Conservation (phyloP, 2,329 filamentous ascomycete species). For the Colletotrichum destructivum region DNA sequence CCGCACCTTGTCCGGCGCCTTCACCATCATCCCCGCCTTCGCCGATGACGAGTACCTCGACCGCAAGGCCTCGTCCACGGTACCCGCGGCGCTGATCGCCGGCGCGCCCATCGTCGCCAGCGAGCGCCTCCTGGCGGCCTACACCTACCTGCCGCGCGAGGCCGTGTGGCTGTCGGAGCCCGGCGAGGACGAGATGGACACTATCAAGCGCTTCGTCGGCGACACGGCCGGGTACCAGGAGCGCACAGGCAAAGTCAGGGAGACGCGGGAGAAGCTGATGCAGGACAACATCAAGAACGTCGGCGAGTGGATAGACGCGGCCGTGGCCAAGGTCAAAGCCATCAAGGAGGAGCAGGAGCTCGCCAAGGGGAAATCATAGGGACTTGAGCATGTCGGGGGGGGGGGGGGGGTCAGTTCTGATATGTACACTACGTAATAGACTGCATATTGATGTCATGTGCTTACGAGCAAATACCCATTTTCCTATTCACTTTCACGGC, state of each 20-base stretch:
- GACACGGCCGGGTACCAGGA: slow-evolving; percentile 27
- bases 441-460: not conserved
- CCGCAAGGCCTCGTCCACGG: slow-evolving; percentile 49
- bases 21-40: slow-evolving; percentile 47
- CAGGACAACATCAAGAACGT: not conserved
- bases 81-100: slow-evolving; percentile 48
- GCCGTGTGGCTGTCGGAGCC: slow-evolving; percentile 46
- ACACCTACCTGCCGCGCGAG: slow-evolving; percentile 47
- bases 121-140: slow-evolving; percentile 46
- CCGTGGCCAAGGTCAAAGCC: not conserved
- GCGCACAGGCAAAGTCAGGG: not conserved
- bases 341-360: not conserved
- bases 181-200: slow-evolving; percentile 48
- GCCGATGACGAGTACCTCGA: slow-evolving; percentile 48
- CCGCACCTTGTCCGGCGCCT: slow-evolving; percentile 43
- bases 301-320: not conserved
- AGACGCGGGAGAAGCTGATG: not conserved
- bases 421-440: not conserved
- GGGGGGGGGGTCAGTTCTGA: not conserved
- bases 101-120: slow-evolving; percentile 47
- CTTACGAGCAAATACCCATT: not conserved
- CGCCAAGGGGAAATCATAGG: not conserved
- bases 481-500: not conserved
- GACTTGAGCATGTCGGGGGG: not conserved
- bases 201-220: slow-evolving; percentile 46